These are phyloP conservation scores for Arachis hypogaea DNA, from an alignment of 306 rosid species.

Conservation along the genomic window DNA sequence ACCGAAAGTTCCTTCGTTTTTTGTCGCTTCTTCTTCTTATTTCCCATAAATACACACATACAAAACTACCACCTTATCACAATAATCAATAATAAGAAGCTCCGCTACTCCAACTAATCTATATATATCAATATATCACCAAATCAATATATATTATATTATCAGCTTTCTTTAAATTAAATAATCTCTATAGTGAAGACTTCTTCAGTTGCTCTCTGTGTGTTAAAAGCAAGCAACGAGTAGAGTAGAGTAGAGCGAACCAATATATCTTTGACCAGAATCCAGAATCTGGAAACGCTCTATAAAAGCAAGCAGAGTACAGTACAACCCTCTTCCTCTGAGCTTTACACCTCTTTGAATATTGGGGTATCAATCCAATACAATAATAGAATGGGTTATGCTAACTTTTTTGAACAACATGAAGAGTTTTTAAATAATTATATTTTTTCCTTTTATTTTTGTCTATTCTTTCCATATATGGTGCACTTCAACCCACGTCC, in stretches of 20 bases:
- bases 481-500: background rate
- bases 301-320: conserved; percentile 29
- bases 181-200: conserved; percentile 1
- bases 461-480: conserved; percentile 2
- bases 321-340: background rate
- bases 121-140: background rate
- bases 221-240: conserved; percentile 25
- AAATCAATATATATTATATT: conserved; percentile 4
- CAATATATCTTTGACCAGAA: conserved; percentile 57
- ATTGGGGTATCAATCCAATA: conserved; percentile 11
- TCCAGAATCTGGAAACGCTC: conserved; percentile 45
- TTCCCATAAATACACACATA: conserved; percentile 57
- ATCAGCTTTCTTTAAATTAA: too few relatives aligned
- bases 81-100: background rate
- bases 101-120: background rate
- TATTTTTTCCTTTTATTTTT: conserved; percentile 4
- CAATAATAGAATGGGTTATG: conserved; percentile 13
- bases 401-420: too few relatives aligned
- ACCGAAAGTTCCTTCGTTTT: conserved; percentile 76
- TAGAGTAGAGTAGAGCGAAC: background rate
- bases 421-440: conserved; percentile 17
- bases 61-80: background rate
- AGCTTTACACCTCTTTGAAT: background rate
- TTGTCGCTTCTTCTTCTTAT: conserved; percentile 57
- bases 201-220: background rate